A percentile compares a stretch with the other conserved stretches of the same genome.
phyloP scores from a whole-genome alignment of 805 yeast genomes.

The Suhomyces kilbournensis region DNA sequence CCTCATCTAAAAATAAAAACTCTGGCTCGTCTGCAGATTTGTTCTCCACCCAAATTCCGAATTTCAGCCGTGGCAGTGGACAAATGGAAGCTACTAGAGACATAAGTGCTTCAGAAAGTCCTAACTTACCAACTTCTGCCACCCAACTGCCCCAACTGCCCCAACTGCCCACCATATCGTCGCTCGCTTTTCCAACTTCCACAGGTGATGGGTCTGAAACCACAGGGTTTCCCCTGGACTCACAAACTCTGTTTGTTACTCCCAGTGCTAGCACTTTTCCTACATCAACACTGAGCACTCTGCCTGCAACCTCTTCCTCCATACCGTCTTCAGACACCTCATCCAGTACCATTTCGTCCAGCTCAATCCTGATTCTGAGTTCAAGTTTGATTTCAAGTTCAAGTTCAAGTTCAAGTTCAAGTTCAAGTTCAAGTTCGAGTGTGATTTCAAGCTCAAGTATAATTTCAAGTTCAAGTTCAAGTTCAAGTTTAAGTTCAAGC shows the following conservation, averaged over 20 bases:
- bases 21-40: neutral
- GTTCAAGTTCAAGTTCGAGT: neutral
- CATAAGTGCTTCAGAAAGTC: neutral
- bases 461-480: neutral
- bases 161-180: constrained; percentile 6
- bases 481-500: neutral
- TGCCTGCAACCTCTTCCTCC: neutral
- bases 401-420: neutral
- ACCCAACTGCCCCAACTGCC: neutral
- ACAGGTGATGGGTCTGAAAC: neutral
- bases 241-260: neutral
- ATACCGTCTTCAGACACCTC: neutral
- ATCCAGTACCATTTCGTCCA: neutral
- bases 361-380: neutral
- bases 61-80: neutral
- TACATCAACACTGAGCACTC: neutral
- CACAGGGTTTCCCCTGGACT: neutral
- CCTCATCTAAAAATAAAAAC: neutral
- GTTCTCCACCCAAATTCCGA: neutral
- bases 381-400: neutral
- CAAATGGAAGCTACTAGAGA: neutral
- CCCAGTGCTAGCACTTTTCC: constrained; percentile 2
- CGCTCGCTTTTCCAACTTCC: constrained; percentile 1
- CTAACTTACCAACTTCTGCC: neutral
- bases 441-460: neutral